These are phyloP conservation scores for Zelopaecilomyces penicillatus DNA, from an alignment of 2,329 filamentous ascomycete species.

Conservation along the genomic window DNA sequence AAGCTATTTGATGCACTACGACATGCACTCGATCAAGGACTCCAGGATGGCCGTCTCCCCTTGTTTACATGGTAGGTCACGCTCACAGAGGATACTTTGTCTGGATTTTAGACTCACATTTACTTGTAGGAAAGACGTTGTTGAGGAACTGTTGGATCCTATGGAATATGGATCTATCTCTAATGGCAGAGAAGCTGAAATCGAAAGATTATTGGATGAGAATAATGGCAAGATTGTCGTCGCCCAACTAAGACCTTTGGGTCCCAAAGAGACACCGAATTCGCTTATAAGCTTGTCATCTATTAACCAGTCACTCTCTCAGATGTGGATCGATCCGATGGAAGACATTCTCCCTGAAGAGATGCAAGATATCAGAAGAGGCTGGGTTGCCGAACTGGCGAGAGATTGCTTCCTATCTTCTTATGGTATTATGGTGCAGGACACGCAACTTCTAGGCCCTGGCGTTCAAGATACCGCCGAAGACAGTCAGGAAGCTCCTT, in stretches of 20 bases:
- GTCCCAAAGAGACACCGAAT: constrained; percentile 15
- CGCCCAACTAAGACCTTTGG: constrained; percentile 20
- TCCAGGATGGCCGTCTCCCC: constrained; percentile 17
- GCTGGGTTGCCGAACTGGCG: constrained; percentile 25
- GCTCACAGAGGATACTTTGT: not conserved
- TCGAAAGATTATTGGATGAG: constrained; percentile 20
- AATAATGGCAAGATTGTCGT: constrained; percentile 20
- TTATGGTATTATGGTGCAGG: constrained; percentile 27
- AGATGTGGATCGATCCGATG: constrained; percentile 24
- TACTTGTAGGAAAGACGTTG: constrained; percentile 19
- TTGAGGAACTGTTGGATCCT: constrained; percentile 3
- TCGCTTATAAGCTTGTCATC: constrained; percentile 18
- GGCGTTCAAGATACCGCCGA: constrained; percentile 7
- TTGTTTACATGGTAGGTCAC: constrained; percentile 25
- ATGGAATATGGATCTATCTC: constrained; percentile 7
- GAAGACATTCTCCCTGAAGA: constrained; percentile 16
- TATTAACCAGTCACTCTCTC: constrained; percentile 20
- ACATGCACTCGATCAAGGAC: constrained; percentile 17
- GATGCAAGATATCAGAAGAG: constrained; percentile 15
- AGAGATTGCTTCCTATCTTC: constrained; percentile 26
- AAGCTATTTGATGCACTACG: constrained; percentile 19
- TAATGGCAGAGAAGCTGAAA: constrained; percentile 18
- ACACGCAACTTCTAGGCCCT: constrained; percentile 21
- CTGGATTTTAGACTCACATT: constrained; percentile 3
- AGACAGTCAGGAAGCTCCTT: constrained; percentile 9